Base-by-base conservation (phyloP, 2,329 filamentous ascomycete species). In the Chaetomium strumarium region DNA sequence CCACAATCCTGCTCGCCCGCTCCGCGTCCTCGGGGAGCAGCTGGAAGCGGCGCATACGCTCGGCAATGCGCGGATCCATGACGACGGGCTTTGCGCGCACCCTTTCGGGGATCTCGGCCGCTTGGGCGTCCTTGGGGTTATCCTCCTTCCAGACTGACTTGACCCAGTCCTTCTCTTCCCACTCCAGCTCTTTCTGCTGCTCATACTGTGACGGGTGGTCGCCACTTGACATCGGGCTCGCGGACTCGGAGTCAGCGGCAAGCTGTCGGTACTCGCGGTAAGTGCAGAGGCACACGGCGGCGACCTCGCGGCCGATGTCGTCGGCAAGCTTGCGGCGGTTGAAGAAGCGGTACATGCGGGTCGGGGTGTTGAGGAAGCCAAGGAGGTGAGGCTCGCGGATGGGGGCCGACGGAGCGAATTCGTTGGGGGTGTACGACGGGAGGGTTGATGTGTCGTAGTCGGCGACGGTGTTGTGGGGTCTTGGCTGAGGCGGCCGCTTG, bases 341-440 rank as follows among this genome's bases (percentile, higher is more conserved):
- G 55, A 99, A 76, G 77, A 91, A 99, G 59, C 93, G 87, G 65
- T 86, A 87, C 55, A 97, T 77, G 55, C 93, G 85, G 59, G 84
- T 86, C 0, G 90, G 88, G 2, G 92, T 96, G 72, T 93, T 92
- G 57, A 88, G 74, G 75, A 99, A 95, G 55, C 93, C 93, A 30
- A 99, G 85, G 53, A 96, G 80, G 67, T 97, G 92, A 1, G 92
- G 92, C 68, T 95, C 88, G 39, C 81, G 75, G 55, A 99, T 78
- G 13, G 86, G 77, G 20, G 79, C 75, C 6, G 86, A 84, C 40
- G 90, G 90, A 36, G 84, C 80, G 64, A 99, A 82, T 54, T 85
- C 80, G 57, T 75, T 65, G 3, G 92, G 92, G 40, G 86, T 79
- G 41, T 78, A 75, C 30, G 76, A 66, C 0, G 91, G 84, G 46